Evolutionary conservation across 2,329 filamentous ascomycete genomes (phyloP).

Genomic region (Aspergillaceae sp.): DNA sequence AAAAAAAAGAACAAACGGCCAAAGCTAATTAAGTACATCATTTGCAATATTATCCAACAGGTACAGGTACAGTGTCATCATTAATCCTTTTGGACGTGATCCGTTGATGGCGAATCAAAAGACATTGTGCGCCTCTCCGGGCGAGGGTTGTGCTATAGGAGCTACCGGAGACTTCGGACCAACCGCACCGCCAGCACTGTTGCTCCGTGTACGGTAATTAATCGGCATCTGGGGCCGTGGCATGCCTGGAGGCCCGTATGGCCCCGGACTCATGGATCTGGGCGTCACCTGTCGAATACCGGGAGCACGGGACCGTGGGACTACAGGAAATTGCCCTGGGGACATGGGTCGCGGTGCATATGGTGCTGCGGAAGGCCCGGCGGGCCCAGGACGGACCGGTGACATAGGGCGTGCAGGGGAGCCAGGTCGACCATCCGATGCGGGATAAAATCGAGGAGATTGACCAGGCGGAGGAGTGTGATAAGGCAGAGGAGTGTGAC

Average conservation of each 20-base stretch:
- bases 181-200: slow-evolving; percentile 32
- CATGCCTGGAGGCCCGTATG: slow-evolving; percentile 34
- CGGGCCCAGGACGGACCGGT: slow-evolving; percentile 15
- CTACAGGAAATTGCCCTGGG: slow-evolving; percentile 24
- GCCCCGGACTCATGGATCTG: slow-evolving; percentile 35
- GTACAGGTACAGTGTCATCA: not conserved
- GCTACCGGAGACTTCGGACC: slow-evolving; percentile 11
- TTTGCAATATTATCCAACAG: not conserved
- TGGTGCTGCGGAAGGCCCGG: slow-evolving; percentile 15
- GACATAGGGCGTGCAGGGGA: slow-evolving; percentile 33
- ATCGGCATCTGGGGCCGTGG: slow-evolving; percentile 33
- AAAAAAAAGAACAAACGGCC: too few relatives aligned
- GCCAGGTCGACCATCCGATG: slow-evolving; percentile 32
- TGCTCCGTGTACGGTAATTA: slow-evolving; percentile 34
- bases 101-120: not conserved
- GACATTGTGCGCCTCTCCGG: not conserved
- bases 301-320: slow-evolving; percentile 26
- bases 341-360: slow-evolving; percentile 4
- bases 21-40: not conserved
- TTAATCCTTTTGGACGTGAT: not conserved
- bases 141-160: slow-evolving; percentile 2
- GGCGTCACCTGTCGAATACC: slow-evolving; percentile 16
- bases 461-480: slow-evolving; percentile 13
- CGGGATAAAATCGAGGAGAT: slow-evolving; percentile 28
- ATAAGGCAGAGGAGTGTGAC: slow-evolving; percentile 5